phyloP scores from a whole-genome alignment of 1,139 yeast genomes.

The Protomyces pachydermus region DNA sequence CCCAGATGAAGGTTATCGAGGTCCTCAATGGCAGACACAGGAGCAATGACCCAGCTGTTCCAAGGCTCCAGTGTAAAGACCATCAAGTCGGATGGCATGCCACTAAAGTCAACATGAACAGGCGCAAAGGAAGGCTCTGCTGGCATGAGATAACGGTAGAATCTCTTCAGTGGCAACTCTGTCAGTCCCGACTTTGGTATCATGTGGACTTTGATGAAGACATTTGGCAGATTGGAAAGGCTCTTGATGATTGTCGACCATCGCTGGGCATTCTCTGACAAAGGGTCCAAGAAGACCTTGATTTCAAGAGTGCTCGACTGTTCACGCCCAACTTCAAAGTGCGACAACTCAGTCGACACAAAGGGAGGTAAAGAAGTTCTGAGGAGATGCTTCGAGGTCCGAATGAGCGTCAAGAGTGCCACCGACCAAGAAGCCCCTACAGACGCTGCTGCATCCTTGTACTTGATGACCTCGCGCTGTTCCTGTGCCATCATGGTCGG shows the following conservation, averaged over 20 bases:
- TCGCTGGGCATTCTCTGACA: constrained; percentile 63
- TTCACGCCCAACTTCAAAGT: constrained; percentile 34
- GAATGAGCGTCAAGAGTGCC: constrained; percentile 5
- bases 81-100: constrained; percentile 49
- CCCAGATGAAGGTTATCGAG: constrained; percentile 54
- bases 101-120: constrained; percentile 39
- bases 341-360: constrained; percentile 28
- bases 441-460: constrained; percentile 8
- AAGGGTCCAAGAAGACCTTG: constrained; percentile 64
- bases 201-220: constrained; percentile 50
- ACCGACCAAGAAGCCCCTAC: constrained; percentile 19
- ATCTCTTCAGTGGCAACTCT: constrained; percentile 52
- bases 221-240: constrained; percentile 42
- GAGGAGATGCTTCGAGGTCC: neutral
- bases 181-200: constrained; percentile 52
- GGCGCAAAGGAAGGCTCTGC: constrained; percentile 33
- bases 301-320: constrained; percentile 44
- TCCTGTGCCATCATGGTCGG: constrained; percentile 24
- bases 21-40: constrained; percentile 51
- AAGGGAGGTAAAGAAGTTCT: constrained; percentile 15
- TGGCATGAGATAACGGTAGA: constrained; percentile 52
- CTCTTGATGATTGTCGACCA: constrained; percentile 50
- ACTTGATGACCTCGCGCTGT: constrained; percentile 5
- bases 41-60: constrained; percentile 57
- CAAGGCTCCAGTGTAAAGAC: constrained; percentile 61